Evolutionary conservation across 192 early-diverging fungal species (phyloP).

Genomic region (Mycoemilia scoparia): DNA sequence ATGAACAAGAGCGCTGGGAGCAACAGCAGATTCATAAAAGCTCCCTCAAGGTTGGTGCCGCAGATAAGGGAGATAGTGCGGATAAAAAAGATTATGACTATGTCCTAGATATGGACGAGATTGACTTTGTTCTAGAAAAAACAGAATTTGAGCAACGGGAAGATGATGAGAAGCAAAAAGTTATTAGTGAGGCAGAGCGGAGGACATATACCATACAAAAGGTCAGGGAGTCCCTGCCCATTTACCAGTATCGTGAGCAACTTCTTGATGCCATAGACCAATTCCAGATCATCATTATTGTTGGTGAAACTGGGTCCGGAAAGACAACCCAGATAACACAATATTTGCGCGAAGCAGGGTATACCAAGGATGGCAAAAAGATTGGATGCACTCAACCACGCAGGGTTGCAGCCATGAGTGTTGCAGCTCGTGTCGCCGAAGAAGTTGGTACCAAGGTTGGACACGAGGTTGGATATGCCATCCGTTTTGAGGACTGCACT

Average conservation of each 20-base stretch:
- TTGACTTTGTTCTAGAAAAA: conserved; percentile 75
- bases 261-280: conserved; percentile 70
- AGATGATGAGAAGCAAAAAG: conserved; percentile 32
- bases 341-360: conserved; percentile 90
- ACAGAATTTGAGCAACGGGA: conserved; percentile 37
- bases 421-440: conserved; percentile 91
- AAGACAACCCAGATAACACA: conserved; percentile 99
- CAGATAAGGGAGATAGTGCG: conserved; percentile 23
- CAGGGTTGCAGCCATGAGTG: conserved; percentile 94
- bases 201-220: conserved; percentile 33
- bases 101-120: conserved; percentile 80
- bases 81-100: conserved; percentile 70
- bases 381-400: conserved; percentile 97
- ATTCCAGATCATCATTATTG: conserved; percentile 79
- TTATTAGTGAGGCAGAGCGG: conserved; percentile 46
- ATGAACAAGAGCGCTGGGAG: conserved; percentile 91
- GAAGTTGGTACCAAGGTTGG: conserved; percentile 91
- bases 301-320: conserved; percentile 93
- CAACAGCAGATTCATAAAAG: conserved; percentile 55
- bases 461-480: conserved; percentile 86
- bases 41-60: conserved; percentile 31
- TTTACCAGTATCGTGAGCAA: conserved; percentile 71
- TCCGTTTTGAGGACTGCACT: conserved; percentile 97
- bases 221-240: conserved; percentile 60
- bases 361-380: conserved; percentile 65